These are phyloP conservation scores for Thraustochytrium sp. DNA, from an alignment of 352 stramenopile species.

Conservation along the genomic window DNA sequence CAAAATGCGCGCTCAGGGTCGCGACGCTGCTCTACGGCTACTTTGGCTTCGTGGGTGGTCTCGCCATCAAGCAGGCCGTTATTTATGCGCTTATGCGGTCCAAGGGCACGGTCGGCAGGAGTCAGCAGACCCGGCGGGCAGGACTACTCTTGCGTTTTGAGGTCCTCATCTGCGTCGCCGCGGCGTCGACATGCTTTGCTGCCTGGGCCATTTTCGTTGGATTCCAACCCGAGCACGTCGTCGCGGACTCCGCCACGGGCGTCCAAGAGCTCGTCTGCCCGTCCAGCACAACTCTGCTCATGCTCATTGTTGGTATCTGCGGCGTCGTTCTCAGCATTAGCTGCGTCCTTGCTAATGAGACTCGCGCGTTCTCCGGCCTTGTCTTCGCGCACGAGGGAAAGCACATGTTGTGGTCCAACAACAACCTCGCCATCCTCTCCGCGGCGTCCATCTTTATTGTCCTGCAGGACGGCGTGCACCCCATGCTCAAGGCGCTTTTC, in stretches of 20 bases:
- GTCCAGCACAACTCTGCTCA: not conserved
- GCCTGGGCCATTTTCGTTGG: not conserved
- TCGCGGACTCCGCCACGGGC: not conserved
- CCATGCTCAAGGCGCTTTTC: not conserved
- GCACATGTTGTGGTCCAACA: conserved; percentile 33
- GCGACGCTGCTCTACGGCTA: not conserved
- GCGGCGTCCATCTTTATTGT: not conserved
- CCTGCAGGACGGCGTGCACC: not conserved
- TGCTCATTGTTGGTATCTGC: not conserved
- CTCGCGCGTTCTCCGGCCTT: not conserved
- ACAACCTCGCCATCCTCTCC: conserved; percentile 27
- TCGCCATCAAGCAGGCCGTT: conserved; percentile 19
- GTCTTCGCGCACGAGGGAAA: conserved; percentile 32
- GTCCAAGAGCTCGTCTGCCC: not conserved
- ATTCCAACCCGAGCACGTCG: not conserved
- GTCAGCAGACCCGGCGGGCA: not conserved
- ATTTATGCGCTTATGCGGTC: not conserved
- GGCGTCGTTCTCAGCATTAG: not conserved
- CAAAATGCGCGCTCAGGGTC: not conserved
- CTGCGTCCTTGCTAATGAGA: conserved; percentile 4
- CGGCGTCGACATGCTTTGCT: not conserved
- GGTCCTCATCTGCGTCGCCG: not conserved
- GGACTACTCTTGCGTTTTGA: conserved; percentile 3
- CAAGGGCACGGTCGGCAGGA: conserved; percentile 10
- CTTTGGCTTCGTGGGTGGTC: not conserved